A percentile compares a stretch with the other conserved stretches of the same genome.
phyloP scores from a whole-genome alignment of 225 moss, liverwort and hornwort genomes.

The Thuidium tamariscinum region DNA sequence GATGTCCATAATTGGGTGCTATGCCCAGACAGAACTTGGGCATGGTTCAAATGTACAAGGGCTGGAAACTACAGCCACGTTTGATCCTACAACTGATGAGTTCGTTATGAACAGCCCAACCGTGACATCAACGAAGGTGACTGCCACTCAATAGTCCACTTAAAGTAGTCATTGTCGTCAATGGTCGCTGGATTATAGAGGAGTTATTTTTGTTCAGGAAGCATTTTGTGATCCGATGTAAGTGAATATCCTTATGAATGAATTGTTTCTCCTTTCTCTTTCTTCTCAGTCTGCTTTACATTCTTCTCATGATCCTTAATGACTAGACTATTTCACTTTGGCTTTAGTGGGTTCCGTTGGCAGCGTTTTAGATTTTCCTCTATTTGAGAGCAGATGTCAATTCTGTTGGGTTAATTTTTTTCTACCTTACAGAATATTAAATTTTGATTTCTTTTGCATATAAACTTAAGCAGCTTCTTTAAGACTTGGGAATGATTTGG shows the following conservation, averaged over 20 bases:
- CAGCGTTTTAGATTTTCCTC: neutral
- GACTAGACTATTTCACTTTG: neutral
- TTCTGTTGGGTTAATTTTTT: neutral
- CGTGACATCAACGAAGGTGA: slow-evolving; percentile 83
- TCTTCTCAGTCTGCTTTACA: neutral
- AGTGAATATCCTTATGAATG: neutral
- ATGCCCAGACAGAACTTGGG: slow-evolving; percentile 94
- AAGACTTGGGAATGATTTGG: neutral
- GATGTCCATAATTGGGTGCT: slow-evolving; percentile 89
- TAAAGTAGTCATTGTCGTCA: neutral
- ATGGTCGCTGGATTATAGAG: neutral
- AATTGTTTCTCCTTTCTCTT: neutral
- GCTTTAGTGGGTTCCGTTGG: neutral
- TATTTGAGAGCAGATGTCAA: neutral
- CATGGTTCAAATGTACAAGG: slow-evolving; percentile 99
- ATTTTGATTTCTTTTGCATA: neutral
- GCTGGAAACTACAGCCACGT: slow-evolving; percentile 84
- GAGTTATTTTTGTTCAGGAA: neutral
- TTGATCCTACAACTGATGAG: slow-evolving; percentile 74
- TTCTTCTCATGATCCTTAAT: neutral
- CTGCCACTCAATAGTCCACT: neutral
- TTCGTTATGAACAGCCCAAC: slow-evolving; percentile 84
- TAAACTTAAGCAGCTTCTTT: neutral
- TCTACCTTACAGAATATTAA: neutral
- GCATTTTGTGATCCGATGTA: neutral